These are phyloP conservation scores for Leccinum pachyderme DNA, from an alignment of 1,284 basidiomycete species.

Conservation along the genomic window DNA sequence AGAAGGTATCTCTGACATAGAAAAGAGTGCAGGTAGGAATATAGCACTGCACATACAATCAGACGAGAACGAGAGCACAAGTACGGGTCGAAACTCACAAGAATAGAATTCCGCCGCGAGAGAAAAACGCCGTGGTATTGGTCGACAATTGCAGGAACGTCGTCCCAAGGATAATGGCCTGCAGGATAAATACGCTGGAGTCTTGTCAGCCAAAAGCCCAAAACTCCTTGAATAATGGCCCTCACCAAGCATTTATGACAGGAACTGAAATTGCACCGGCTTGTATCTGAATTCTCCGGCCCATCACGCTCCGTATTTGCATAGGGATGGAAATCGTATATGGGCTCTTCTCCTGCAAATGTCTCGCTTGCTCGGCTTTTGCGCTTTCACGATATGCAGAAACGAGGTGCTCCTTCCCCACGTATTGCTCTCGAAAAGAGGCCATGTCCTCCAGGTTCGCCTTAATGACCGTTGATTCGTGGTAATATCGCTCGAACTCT, in stretches of 20 bases:
- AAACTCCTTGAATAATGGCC: background rate
- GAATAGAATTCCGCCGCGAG: conserved; percentile 76
- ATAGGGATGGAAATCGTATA: conserved; percentile 52
- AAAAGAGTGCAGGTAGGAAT: conserved; percentile 30
- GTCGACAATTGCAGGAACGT: conserved; percentile 67
- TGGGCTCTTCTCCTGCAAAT: conserved; percentile 39
- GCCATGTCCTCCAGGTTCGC: conserved; percentile 38
- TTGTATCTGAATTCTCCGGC: conserved; percentile 65
- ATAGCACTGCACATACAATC: conserved; percentile 24
- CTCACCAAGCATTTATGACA: conserved; percentile 37
- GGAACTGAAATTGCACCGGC: conserved; percentile 51
- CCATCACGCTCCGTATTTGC: conserved; percentile 68
- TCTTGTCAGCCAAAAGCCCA: conserved; percentile 29
- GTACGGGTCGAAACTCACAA: conserved; percentile 45
- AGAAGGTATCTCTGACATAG: conserved; percentile 42
- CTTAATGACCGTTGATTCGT: conserved; percentile 27
- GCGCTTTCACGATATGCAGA: conserved; percentile 50
- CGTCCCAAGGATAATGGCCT: conserved; percentile 75
- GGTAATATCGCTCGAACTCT: conserved; percentile 53
- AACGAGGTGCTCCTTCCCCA: conserved; percentile 37
- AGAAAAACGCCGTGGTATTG: conserved; percentile 69
- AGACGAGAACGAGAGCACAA: background rate
- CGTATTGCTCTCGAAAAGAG: conserved; percentile 34
- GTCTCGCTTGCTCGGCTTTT: conserved; percentile 48
- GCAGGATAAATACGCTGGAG: conserved; percentile 48